phyloP scores from a whole-genome alignment of 2,329 filamentous ascomycete genomes.

The Penicillium sp. region DNA sequence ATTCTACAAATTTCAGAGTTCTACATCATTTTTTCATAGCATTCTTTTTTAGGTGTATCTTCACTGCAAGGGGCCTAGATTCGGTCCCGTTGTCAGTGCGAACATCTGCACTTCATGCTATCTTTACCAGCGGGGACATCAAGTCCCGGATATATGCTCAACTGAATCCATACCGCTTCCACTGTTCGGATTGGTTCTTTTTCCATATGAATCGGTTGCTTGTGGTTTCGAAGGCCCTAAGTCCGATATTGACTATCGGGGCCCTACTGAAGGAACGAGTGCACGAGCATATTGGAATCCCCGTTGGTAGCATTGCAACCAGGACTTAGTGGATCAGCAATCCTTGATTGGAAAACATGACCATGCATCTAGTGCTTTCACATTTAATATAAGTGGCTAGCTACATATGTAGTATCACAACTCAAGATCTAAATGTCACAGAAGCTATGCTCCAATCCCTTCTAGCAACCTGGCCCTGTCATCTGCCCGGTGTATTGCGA shows the following conservation, averaged over 20 bases:
- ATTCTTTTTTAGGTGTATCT: neutral
- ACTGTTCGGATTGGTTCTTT: no score
- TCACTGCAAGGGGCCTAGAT: neutral
- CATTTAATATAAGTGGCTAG: neutral
- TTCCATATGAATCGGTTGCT: no score
- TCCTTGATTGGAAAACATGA: neutral
- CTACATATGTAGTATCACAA: neutral
- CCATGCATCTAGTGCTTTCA: neutral
- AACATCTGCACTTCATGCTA: no score
- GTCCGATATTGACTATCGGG: no score
- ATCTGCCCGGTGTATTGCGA: neutral
- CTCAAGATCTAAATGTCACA: neutral
- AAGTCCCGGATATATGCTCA: no score
- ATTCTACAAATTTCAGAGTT: no score
- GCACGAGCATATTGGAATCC: no score
- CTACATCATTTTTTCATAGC: neutral
- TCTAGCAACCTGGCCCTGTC: neutral
- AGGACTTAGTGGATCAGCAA: neutral
- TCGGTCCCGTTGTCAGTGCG: neutral
- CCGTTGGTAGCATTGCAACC: no score
- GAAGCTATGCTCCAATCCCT: neutral
- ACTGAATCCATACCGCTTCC: no score
- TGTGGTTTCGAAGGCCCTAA: no score
- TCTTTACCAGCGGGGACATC: no score
- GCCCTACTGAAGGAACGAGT: no score